Evolutionary conservation across 2,329 filamentous ascomycete species (phyloP), one percentile per base, ranked within the genome.

Genomic region (Stachybotrys chartarum): DNA sequence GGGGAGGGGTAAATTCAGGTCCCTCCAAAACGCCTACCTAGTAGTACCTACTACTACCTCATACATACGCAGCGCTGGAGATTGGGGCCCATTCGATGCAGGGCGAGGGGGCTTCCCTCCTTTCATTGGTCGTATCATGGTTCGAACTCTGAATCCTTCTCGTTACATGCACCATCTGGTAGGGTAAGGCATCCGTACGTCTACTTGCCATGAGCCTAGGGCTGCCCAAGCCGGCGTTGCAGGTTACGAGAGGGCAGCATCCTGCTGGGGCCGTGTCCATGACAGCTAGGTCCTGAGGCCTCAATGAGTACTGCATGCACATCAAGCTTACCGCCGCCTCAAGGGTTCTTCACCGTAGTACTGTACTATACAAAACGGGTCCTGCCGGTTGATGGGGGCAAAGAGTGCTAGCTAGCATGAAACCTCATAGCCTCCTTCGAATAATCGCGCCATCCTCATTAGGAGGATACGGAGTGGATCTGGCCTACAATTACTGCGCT

Each of bases 1-100:
- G 68, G 68, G 68, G 66, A 68, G 66, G 66, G 66, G 66, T 66
- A 52, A 24, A 42, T 42, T 42, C 35, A 42, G 35, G 35, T 42
- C 35, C 35, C 35, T 42, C 35, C 35, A 10, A 42, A 42, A 14
- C 10, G 8, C 8, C 35, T 10, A 42, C n/a, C n/a, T 14, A 10
- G 35, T 42, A 42, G 8, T 14, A 42, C 35, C 35, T 42, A 42
- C 35, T 12, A 39, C 35, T 14, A 10, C 35, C 35, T 42, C 35
- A 42, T 24, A 24, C 24, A 24, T 24, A 42, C 35, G 35, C 35
- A 42, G 24, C 24, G 24, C 24, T 24, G 24, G 24, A 24, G 24
- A 24, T 24, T 42, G 8, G 8, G 35, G 35, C 35, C 35, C 35
- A 42, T 42, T 42, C 10, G 14, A 42, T 14, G 10, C 35, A 42